A percentile compares a stretch with the other conserved stretches of the same genome.
Conservation (phyloP, 768 basidiomycete genomes). For the Cystobasidium ongulense region DNA sequence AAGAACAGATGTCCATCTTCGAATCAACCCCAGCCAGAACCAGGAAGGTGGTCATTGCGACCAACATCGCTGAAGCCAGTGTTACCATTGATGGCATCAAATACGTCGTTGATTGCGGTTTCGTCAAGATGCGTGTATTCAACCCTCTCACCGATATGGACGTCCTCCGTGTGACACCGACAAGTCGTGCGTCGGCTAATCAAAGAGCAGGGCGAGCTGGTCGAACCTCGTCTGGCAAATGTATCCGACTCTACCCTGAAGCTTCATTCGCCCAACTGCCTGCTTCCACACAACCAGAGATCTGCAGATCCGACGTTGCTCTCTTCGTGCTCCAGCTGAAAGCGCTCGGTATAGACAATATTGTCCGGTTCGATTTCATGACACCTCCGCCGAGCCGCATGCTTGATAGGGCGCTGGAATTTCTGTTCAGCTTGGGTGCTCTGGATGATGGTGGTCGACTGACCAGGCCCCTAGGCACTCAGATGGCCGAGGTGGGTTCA, state of each 20-base stretch:
- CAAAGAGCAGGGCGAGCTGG: slow-evolving; percentile 94
- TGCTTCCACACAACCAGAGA: slow-evolving; percentile 72
- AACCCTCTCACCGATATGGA: slow-evolving; percentile 79
- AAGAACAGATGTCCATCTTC: slow-evolving; percentile 82
- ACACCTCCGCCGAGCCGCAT: slow-evolving; percentile 77
- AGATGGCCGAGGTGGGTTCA: slow-evolving; percentile 68
- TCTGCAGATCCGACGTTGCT: slow-evolving; percentile 80
- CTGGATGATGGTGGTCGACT: slow-evolving; percentile 66
- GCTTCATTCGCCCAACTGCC: slow-evolving; percentile 57
- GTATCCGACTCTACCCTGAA: slow-evolving; percentile 79
- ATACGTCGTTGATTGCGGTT: slow-evolving; percentile 87
- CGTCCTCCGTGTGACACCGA: slow-evolving; percentile 70
- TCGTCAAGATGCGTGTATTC: slow-evolving; percentile 89
- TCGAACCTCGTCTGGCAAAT: slow-evolving; percentile 81
- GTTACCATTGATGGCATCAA: slow-evolving; percentile 94
- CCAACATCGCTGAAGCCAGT: slow-evolving; percentile 96
- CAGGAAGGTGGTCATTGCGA: slow-evolving; percentile 83
- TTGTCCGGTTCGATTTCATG: slow-evolving; percentile 95
- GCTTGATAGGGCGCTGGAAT: slow-evolving; percentile 75
- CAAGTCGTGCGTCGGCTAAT: slow-evolving; percentile 77
- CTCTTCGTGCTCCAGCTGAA: slow-evolving; percentile 89
- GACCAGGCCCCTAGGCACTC: slow-evolving; percentile 66
- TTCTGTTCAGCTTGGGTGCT: slow-evolving; percentile 70
- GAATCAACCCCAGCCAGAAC: slow-evolving; percentile 63
- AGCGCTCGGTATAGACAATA: slow-evolving; percentile 84